phyloP scores from a whole-genome alignment of 805 yeast species.

The Saturnispora quitensis region DNA sequence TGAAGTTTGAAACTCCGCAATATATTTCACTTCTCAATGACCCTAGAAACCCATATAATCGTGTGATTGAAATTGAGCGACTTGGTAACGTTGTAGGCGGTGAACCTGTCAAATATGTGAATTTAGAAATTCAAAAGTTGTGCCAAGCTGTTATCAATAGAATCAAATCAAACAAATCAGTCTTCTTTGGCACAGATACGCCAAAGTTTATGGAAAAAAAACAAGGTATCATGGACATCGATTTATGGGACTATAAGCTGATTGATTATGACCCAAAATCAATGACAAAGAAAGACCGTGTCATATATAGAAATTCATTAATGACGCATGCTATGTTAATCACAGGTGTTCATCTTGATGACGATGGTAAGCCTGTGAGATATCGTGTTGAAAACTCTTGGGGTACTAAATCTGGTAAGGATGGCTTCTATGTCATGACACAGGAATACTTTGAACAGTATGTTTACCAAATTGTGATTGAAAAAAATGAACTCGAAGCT shows the following conservation, averaged over 20 bases:
- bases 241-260: constrained; percentile 57
- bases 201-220: constrained; percentile 60
- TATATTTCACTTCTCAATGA: constrained; percentile 68
- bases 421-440: constrained; percentile 64
- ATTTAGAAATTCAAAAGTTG: constrained; percentile 49
- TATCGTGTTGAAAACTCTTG: constrained; percentile 74
- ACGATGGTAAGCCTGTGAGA: constrained; percentile 48
- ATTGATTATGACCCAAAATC: constrained; percentile 42
- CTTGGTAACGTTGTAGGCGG: constrained; percentile 68
- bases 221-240: constrained; percentile 65
- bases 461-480: constrained; percentile 63
- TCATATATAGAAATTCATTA: constrained; percentile 57
- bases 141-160: constrained; percentile 57
- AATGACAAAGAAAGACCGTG: constrained; percentile 54
- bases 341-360: constrained; percentile 71
- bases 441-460: constrained; percentile 68
- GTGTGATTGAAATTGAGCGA: constrained; percentile 60
- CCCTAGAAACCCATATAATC: constrained; percentile 64
- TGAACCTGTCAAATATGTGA: constrained; percentile 62
- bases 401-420: constrained; percentile 60
- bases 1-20: constrained; percentile 42
- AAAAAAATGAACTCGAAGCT: constrained; percentile 32
- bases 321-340: constrained; percentile 92
- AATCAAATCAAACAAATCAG: constrained; percentile 65
- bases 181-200: constrained; percentile 86